Evolutionary conservation across 257 asterid genomes (phyloP).

Genomic region (Nemophila menziesii): DNA sequence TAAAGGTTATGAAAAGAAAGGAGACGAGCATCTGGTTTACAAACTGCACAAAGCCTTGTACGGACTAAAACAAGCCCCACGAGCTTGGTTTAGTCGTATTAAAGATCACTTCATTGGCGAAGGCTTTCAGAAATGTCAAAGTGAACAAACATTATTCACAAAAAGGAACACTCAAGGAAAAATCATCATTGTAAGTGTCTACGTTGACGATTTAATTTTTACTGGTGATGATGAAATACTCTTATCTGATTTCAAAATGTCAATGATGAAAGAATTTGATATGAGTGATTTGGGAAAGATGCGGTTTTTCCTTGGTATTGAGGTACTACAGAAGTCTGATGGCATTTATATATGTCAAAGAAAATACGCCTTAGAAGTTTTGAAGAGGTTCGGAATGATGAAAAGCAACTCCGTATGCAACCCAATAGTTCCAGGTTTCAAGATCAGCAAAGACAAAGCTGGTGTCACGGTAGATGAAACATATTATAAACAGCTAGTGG

Average conservation of each 20-base stretch:
- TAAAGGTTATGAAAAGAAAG: neutral
- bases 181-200: slow-evolving; percentile 9
- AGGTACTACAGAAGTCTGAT: no score
- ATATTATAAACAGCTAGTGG: neutral
- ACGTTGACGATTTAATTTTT: neutral
- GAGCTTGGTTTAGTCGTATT: no score
- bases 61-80: slow-evolving; percentile 4
- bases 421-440: no score
- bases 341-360: no score
- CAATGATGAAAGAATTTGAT: neutral
- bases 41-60: neutral
- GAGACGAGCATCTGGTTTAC: neutral
- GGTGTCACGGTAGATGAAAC: neutral
- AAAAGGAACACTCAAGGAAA: slow-evolving; percentile 2
- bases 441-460: no score
- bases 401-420: no score
- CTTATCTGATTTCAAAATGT: neutral
- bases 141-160: no score
- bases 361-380: no score
- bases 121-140: no score
- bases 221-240: neutral
- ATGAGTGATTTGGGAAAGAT: neutral
- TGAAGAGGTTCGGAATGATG: no score
- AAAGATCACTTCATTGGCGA: no score
- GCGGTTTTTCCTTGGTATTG: neutral